phyloP scores from a whole-genome alignment of 805 yeast species.

The Ogataea angusta region DNA sequence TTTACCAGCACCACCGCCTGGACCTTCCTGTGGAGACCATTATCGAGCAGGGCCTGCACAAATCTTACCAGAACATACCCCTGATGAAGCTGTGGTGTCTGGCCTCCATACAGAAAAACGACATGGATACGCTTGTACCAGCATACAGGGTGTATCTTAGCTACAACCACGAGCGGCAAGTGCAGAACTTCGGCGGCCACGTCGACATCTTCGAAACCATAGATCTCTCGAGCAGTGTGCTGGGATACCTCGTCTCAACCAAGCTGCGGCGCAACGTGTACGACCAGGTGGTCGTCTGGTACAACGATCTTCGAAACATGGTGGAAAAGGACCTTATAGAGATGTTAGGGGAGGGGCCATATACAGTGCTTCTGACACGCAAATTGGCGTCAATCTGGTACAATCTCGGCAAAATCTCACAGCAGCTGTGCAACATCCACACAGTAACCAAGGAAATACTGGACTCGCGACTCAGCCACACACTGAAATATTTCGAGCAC shows the following conservation, averaged over 20 bases:
- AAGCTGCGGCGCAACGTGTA: constrained; percentile 13
- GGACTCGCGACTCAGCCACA: constrained; percentile 7
- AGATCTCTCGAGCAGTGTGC: constrained; percentile 19
- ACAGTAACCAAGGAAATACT: constrained; percentile 13
- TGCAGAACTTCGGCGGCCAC: constrained; percentile 34
- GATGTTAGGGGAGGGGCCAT: constrained; percentile 7
- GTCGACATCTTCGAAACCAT: constrained; percentile 36
- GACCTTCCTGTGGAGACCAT: constrained; percentile 24
- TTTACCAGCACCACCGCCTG: constrained; percentile 11
- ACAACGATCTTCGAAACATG: constrained; percentile 7
- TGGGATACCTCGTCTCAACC: constrained; percentile 12
- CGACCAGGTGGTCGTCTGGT: constrained; percentile 20
- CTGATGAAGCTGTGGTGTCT: constrained; percentile 35
- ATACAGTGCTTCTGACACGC: constrained; percentile 22
- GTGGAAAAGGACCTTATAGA: constrained; percentile 8
- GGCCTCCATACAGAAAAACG: constrained; percentile 23
- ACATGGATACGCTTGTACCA: constrained; percentile 26
- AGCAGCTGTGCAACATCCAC: constrained; percentile 14
- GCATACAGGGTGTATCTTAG: constrained; percentile 40
- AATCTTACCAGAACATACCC: constrained; percentile 46
- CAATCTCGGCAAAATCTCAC: constrained; percentile 24
- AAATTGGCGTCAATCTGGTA: constrained; percentile 26
- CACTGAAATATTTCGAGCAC: constrained; percentile 9
- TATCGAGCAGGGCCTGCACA: constrained; percentile 35
- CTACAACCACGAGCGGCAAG: constrained; percentile 37